Evolutionary conservation across 805 yeast genomes (phyloP).

Genomic region (Kluyveromyces aestuarii): DNA sequence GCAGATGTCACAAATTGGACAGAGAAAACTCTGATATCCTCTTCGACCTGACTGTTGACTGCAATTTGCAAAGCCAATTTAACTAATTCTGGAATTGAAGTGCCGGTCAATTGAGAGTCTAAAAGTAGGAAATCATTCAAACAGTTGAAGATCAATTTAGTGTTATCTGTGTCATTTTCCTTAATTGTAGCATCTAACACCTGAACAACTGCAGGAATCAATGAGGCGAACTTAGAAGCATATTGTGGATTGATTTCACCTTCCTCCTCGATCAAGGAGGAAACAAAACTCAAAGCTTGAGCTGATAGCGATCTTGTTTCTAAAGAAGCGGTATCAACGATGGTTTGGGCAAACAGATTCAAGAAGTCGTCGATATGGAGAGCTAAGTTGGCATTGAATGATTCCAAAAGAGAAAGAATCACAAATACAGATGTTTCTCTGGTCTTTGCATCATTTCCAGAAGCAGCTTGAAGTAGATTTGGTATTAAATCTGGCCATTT

Average conservation of each 20-base stretch:
- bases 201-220: constrained; percentile 73
- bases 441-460: constrained; percentile 42
- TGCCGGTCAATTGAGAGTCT: constrained; percentile 73
- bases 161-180: constrained; percentile 61
- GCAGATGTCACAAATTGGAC: constrained; percentile 76
- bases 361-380: constrained; percentile 59
- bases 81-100: constrained; percentile 57
- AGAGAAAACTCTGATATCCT: constrained; percentile 75
- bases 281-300: constrained; percentile 61
- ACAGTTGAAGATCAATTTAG: constrained; percentile 71
- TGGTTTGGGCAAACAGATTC: constrained; percentile 57
- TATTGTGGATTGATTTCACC: constrained; percentile 38
- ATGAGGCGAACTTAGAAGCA: constrained; percentile 45
- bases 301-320: constrained; percentile 79
- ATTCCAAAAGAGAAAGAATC: constrained; percentile 68
- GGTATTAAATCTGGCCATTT: constrained; percentile 76
- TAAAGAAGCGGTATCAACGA: constrained; percentile 52
- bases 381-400: constrained; percentile 48
- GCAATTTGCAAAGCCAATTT: constrained; percentile 72
- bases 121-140: constrained; percentile 70
- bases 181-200: constrained; percentile 69
- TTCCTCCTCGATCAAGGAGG: constrained; percentile 57
- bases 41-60: constrained; percentile 54
- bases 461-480: constrained; percentile 57
- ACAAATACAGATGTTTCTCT: constrained; percentile 81